A percentile compares a stretch with the other conserved stretches of the same genome.
Evolutionary conservation across 306 rosid genomes (phyloP).

Genomic region (Abrus pulchellus): DNA sequence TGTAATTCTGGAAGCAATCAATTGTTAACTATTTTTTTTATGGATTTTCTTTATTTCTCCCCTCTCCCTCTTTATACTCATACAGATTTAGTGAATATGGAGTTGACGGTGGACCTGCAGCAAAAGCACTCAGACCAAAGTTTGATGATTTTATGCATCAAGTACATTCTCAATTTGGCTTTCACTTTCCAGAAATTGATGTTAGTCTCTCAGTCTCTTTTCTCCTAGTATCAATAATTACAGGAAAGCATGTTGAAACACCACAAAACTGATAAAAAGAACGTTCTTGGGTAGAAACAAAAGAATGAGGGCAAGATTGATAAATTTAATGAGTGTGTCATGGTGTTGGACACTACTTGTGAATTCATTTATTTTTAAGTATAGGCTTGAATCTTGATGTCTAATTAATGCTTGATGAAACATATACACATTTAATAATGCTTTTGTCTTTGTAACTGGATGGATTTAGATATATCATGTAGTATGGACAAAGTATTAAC

Average conservation of each 20-base stretch:
- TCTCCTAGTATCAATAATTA: not conserved
- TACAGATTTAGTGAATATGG: constrained; percentile 65
- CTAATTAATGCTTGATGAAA: constrained; percentile 24
- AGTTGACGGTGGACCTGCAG: constrained; percentile 61
- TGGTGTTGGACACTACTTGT: constrained; percentile 34
- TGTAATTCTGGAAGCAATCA: constrained; percentile 13
- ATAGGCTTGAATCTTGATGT: not conserved
- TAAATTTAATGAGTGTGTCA: constrained; percentile 2
- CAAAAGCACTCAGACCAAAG: constrained; percentile 63
- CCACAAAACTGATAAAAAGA: constrained; percentile 18
- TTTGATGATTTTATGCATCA: constrained; percentile 54
- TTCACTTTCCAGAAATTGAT: constrained; percentile 62
- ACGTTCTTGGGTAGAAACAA: constrained; percentile 11
- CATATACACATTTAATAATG: constrained; percentile 15
- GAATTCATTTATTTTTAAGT: constrained; percentile 31
- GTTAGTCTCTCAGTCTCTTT: constrained; percentile 53
- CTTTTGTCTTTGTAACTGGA: not conserved
- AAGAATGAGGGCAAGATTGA: constrained; percentile 7
- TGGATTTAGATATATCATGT: not conserved
- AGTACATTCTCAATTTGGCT: constrained; percentile 55
- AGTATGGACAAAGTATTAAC: constrained; percentile 31
- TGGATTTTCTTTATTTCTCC: constrained; percentile 6
- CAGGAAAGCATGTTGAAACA: constrained; percentile 27
- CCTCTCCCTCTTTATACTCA: not conserved
- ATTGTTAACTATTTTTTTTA: constrained; percentile 26